phyloP scores from a whole-genome alignment of 108 stramenopile genomes.

The Cyclotella choctawhatcheeana region DNA sequence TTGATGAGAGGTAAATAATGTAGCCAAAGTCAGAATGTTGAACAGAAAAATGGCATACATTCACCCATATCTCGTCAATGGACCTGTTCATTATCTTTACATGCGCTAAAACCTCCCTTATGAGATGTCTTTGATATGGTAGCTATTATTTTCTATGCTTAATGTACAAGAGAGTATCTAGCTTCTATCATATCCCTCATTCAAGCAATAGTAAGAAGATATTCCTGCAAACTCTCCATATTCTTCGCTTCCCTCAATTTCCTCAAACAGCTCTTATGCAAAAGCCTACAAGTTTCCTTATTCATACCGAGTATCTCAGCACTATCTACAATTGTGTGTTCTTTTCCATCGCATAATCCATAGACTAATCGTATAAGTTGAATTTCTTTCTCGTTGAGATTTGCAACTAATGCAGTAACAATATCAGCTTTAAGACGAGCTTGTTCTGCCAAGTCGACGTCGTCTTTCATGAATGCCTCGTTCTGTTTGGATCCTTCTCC shows the following conservation, averaged over 20 bases:
- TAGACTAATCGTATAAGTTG: slow-evolving; percentile 79
- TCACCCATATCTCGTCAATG: too few relatives aligned
- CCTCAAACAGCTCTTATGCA: slow-evolving; percentile 69
- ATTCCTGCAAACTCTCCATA: slow-evolving; percentile 80
- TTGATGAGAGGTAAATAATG: too few relatives aligned
- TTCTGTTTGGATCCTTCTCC: slow-evolving; percentile 16
- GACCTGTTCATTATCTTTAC: too few relatives aligned
- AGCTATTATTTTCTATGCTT: not conserved
- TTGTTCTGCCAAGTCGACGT: slow-evolving; percentile 72
- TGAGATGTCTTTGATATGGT: not conserved
- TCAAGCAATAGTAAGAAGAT: slow-evolving; percentile 81
- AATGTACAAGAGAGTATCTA: not conserved
- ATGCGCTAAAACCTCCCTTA: too few relatives aligned
- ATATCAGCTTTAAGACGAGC: slow-evolving; percentile 79
- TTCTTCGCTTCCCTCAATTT: slow-evolving; percentile 81
- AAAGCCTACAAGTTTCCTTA: slow-evolving; percentile 61
- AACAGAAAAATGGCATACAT: too few relatives aligned
- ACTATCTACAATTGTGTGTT: slow-evolving; percentile 68
- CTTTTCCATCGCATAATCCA: slow-evolving; percentile 74
- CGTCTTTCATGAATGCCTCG: slow-evolving; percentile 34
- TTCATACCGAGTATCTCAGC: slow-evolving; percentile 83
- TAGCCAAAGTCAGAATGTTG: too few relatives aligned
- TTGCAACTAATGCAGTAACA: slow-evolving; percentile 69
- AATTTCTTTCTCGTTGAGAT: slow-evolving; percentile 68
- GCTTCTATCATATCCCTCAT: not conserved